phyloP scores from a whole-genome alignment of 805 yeast species.

The Lachancea dasiensis region DNA sequence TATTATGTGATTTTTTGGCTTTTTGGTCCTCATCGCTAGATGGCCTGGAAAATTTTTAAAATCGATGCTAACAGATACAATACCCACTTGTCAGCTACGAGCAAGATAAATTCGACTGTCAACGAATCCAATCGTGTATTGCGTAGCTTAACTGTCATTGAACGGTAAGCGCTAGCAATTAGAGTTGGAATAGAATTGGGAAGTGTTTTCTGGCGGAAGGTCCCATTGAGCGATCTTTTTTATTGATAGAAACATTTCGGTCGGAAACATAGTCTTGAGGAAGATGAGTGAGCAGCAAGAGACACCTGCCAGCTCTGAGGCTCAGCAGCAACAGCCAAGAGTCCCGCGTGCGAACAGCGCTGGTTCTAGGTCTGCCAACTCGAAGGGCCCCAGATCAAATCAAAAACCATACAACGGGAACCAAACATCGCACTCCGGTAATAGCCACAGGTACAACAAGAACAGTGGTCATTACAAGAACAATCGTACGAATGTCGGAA shows the following conservation, averaged over 20 bases:
- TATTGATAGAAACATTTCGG: constrained; percentile 8
- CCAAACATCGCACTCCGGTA: constrained; percentile 3
- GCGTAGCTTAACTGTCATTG: constrained; percentile 1
- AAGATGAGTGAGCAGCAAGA: constrained; percentile 11
- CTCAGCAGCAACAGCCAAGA: constrained; percentile 7
- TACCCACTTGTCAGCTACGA: not conserved
- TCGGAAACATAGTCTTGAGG: not conserved
- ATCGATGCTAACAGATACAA: not conserved
- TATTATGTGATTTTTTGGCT: no score
- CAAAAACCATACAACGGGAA: constrained; percentile 6
- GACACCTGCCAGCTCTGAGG: constrained; percentile 2
- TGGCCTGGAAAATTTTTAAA: constrained; percentile 4
- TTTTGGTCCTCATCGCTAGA: no score
- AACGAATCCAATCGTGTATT: not conserved
- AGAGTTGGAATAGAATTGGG: constrained; percentile 8
- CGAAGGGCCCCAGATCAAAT: constrained; percentile 5
- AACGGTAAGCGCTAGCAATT: constrained; percentile 4
- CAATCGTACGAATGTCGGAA: constrained; percentile 3
- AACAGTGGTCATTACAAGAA: constrained; percentile 2
- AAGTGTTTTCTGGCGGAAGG: constrained; percentile 6
- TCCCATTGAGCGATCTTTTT: constrained; percentile 1
- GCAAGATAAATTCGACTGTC: not conserved
- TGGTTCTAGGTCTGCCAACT: constrained; percentile 2
- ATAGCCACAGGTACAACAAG: constrained; percentile 2
- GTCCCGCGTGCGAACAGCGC: constrained; percentile 5